Percentiles rank a stretch among this genome's conserved stretches.
Evolutionary conservation across 352 stramenopile species (phyloP).

Genomic region (Elongisporangium anandrum): DNA sequence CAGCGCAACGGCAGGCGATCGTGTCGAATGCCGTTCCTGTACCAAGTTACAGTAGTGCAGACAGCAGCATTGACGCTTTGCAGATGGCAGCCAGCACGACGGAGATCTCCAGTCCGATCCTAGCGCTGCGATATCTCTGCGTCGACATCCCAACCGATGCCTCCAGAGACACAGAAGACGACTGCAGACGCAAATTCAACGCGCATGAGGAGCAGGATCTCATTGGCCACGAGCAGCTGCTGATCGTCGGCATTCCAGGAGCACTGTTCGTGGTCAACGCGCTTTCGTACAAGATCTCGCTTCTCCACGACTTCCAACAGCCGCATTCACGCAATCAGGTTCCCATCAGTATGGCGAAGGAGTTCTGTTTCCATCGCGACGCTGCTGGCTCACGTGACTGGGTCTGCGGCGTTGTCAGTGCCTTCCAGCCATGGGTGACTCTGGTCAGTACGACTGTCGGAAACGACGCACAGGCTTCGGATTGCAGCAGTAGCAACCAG

Average conservation of each 20-base stretch:
- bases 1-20: constrained; percentile 28
- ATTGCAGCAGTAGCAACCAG: constrained; percentile 19
- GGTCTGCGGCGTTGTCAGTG: constrained; percentile 50
- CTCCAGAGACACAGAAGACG: not conserved
- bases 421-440: constrained; percentile 47
- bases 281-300: constrained; percentile 55
- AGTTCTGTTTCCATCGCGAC: constrained; percentile 43
- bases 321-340: constrained; percentile 4
- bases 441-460: not conserved
- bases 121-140: constrained; percentile 50
- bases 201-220: constrained; percentile 42
- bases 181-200: constrained; percentile 29
- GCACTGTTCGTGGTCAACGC: constrained; percentile 58
- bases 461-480: constrained; percentile 36
- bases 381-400: constrained; percentile 8
- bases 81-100: constrained; percentile 10
- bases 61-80: not conserved
- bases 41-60: constrained; percentile 12
- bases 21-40: constrained; percentile 11
- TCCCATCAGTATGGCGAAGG: constrained; percentile 44
- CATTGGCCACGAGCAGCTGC: constrained; percentile 43
- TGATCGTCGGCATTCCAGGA: constrained; percentile 43
- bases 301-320: constrained; percentile 55
- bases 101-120: constrained; percentile 38
- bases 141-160: constrained; percentile 5